These are phyloP conservation scores for Aspergillus intermedius DNA, from an alignment of 2,329 filamentous ascomycete species.

Conservation along the genomic window DNA sequence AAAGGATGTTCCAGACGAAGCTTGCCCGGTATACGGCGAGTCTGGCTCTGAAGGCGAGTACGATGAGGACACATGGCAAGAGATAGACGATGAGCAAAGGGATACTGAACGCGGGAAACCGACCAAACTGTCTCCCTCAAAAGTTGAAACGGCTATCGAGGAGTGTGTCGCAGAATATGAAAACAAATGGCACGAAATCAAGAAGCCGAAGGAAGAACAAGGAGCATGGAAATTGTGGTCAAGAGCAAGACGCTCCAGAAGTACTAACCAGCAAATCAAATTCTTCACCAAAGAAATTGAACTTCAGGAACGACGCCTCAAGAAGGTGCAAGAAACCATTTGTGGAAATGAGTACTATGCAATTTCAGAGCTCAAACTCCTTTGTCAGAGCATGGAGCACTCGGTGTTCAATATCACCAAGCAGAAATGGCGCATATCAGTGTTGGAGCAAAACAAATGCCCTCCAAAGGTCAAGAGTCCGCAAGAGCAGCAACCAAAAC, in stretches of 20 bases:
- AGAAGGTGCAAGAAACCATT: conserved; percentile 51
- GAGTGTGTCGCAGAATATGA: conserved; percentile 48
- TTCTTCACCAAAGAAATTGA: conserved; percentile 39
- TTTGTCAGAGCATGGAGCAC: conserved; percentile 56
- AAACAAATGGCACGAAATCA: conserved; percentile 52
- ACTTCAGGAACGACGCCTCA: conserved; percentile 47
- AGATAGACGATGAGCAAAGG: conserved; percentile 53
- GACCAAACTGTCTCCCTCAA: conserved; percentile 36
- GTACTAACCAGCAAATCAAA: conserved; percentile 39
- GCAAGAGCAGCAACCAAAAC: conserved; percentile 6
- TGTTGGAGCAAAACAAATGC: conserved; percentile 31
- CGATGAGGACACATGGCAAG: conserved; percentile 54
- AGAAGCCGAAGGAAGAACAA: conserved; percentile 49
- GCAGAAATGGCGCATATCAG: conserved; percentile 39
- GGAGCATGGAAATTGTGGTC: conserved; percentile 60
- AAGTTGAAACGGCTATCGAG: conserved; percentile 50
- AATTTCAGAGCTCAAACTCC: conserved; percentile 48
- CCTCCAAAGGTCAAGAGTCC: conserved; percentile 19
- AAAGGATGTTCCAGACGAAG: conserved; percentile 33
- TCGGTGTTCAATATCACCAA: conserved; percentile 55
- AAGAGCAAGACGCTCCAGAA: conserved; percentile 42
- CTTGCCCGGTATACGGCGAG: conserved; percentile 50
- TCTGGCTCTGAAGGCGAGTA: conserved; percentile 48
- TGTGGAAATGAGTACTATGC: conserved; percentile 45
- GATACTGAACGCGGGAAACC: conserved; percentile 14